phyloP scores from a whole-genome alignment of 352 stramenopile genomes.

The Globisporangium emineosum region DNA sequence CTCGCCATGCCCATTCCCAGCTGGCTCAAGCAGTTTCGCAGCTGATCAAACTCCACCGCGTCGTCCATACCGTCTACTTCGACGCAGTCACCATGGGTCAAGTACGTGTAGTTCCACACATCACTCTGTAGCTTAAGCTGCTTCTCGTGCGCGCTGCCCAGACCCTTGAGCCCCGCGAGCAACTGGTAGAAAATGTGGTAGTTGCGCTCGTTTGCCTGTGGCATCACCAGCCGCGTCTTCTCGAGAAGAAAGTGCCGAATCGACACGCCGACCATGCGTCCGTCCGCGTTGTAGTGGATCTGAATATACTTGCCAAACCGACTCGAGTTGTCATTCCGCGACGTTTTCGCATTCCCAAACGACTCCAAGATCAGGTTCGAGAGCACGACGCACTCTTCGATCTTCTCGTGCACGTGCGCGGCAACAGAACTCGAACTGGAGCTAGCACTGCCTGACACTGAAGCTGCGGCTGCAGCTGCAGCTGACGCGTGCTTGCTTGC shows the following conservation, averaged over 20 bases:
- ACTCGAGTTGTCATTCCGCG: slow-evolving; percentile 88
- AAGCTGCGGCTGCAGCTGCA: neutral
- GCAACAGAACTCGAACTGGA: slow-evolving; percentile 14
- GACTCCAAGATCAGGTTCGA: slow-evolving; percentile 84
- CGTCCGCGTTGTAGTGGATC: slow-evolving; percentile 75
- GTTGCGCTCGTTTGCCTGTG: slow-evolving; percentile 70
- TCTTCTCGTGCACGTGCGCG: slow-evolving; percentile 62
- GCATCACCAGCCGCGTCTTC: slow-evolving; percentile 73
- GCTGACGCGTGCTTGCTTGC: slow-evolving; percentile 54
- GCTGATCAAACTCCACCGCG: slow-evolving; percentile 62
- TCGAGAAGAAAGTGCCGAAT: slow-evolving; percentile 81
- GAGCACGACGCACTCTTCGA: slow-evolving; percentile 78
- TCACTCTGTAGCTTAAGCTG: slow-evolving; percentile 33
- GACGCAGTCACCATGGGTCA: slow-evolving; percentile 71
- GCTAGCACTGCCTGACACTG: neutral
- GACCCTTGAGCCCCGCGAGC: slow-evolving; percentile 39
- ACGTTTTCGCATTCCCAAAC: slow-evolving; percentile 85
- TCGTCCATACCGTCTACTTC: slow-evolving; percentile 77
- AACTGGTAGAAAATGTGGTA: slow-evolving; percentile 87
- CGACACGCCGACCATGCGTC: slow-evolving; percentile 68
- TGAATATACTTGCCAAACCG: slow-evolving; percentile 91
- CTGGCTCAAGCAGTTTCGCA: slow-evolving; percentile 59
- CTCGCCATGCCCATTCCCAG: slow-evolving; percentile 58
- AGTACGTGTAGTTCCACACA: slow-evolving; percentile 72
- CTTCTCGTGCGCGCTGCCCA: slow-evolving; percentile 21